A percentile compares a stretch with the other conserved stretches of the same genome.
phyloP scores from a whole-genome alignment of 1,284 basidiomycete genomes.

The Cryptococcus hybrid region DNA sequence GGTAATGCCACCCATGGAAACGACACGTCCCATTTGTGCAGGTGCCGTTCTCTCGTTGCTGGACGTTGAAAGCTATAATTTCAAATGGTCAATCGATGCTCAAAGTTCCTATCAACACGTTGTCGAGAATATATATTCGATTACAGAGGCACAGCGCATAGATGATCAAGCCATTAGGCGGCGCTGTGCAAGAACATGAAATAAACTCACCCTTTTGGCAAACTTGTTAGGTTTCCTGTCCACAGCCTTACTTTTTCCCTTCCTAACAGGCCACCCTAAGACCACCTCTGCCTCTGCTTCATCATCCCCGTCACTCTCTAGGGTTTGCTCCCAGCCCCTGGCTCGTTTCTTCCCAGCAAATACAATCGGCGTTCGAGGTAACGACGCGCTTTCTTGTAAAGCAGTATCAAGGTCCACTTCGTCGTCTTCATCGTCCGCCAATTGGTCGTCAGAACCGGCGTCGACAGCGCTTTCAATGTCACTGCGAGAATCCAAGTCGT shows the following conservation, averaged over 20 bases:
- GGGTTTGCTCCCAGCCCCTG: background rate
- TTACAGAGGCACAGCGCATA: background rate
- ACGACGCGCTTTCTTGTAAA: too few relatives aligned
- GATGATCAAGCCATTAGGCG: too few relatives aligned
- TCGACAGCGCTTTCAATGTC: constrained; percentile 1
- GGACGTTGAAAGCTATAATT: background rate
- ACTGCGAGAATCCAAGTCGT: constrained; percentile 1
- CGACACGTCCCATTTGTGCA: background rate
- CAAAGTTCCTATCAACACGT: too few relatives aligned
- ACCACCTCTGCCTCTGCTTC: constrained; percentile 12
- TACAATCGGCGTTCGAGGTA: too few relatives aligned
- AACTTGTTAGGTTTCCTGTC: background rate
- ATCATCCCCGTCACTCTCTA: constrained; percentile 12
- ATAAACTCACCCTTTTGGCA: constrained; percentile 7
- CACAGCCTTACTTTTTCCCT: constrained; percentile 6
- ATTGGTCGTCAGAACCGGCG: background rate
- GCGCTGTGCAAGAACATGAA: background rate
- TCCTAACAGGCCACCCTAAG: constrained; percentile 1
- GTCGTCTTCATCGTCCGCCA: constrained; percentile 5
- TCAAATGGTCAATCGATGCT: background rate
- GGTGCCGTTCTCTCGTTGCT: background rate
- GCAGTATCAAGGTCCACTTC: constrained; percentile 5
- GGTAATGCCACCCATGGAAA: background rate
- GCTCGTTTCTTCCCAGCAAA: too few relatives aligned
- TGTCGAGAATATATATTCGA: background rate